These are phyloP conservation scores for Fusarium goolgardi DNA, from an alignment of 2,329 filamentous ascomycete genomes.

Conservation along the genomic window DNA sequence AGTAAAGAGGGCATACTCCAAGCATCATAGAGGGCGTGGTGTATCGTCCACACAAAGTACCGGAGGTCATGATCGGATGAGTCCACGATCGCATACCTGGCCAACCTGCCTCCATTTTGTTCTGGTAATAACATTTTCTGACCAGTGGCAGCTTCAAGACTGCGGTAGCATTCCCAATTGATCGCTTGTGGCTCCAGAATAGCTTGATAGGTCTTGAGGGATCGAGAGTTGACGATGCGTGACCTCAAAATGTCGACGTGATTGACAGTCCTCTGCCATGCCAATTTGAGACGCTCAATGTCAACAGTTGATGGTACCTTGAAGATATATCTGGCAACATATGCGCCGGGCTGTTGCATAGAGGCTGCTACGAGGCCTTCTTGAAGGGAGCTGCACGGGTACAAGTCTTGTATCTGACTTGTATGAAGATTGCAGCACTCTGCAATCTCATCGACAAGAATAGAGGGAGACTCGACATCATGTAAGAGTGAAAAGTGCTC, in stretches of 20 bases:
- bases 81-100: conserved; percentile 20
- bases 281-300: conserved; percentile 25
- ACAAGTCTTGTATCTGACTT: conserved; percentile 28
- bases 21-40: conserved; percentile 42
- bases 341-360: conserved; percentile 35
- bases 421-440: conserved; percentile 18
- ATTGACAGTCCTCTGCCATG: conserved; percentile 40
- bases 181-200: conserved; percentile 24
- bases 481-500: conserved; percentile 17
- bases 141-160: neutral
- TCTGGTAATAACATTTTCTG: conserved; percentile 8
- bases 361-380: conserved; percentile 37
- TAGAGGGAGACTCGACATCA: neutral
- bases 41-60: conserved; percentile 37
- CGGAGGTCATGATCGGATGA: neutral
- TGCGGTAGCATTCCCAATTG: conserved; percentile 18
- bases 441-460: conserved; percentile 24
- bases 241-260: conserved; percentile 42
- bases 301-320: conserved; percentile 20
- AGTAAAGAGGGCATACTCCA: conserved; percentile 41
- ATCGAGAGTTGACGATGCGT: conserved; percentile 37
- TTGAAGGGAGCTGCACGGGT: conserved; percentile 36
- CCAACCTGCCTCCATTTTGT: conserved; percentile 27
- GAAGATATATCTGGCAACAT: conserved; percentile 39
- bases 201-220: conserved; percentile 36